phyloP scores from a whole-genome alignment of 2,329 filamentous ascomycete genomes.

The Cucurbitaria berberidis region DNA sequence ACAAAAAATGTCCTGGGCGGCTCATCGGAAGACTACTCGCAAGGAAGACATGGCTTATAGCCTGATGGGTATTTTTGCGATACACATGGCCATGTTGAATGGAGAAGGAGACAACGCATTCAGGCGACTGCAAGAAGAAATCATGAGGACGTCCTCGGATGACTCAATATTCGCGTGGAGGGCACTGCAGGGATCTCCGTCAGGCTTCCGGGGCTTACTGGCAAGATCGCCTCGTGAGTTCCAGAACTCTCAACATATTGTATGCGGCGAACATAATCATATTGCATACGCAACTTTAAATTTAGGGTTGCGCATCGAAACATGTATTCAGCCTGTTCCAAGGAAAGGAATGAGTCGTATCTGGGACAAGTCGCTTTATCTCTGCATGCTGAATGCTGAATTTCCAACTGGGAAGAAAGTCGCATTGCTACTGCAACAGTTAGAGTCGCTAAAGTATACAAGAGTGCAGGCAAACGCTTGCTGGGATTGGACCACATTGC shows the following conservation, averaged over 20 bases:
- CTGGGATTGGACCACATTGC: not conserved
- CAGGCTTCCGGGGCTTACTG: constrained; percentile 1
- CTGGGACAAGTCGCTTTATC: not conserved
- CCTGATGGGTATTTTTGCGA: constrained; percentile 25
- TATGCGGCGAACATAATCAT: not conserved
- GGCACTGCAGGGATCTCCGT: not conserved
- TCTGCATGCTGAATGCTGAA: not conserved
- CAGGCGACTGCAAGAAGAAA: constrained; percentile 4
- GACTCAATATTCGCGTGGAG: constrained; percentile 10
- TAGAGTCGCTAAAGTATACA: not conserved
- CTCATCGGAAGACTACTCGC: constrained; percentile 18
- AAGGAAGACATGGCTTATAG: constrained; percentile 25
- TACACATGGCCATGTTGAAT: constrained; percentile 19
- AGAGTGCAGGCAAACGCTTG: not conserved
- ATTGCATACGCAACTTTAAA: not conserved
- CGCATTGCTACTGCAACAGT: not conserved
- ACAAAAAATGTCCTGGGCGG: constrained; percentile 26
- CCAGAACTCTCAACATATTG: not conserved
- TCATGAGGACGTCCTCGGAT: constrained; percentile 3
- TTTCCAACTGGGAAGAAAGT: not conserved
- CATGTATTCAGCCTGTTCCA: not conserved
- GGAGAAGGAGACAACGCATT: constrained; percentile 13
- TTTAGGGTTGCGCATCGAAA: not conserved
- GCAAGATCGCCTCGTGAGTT: constrained; percentile 5
- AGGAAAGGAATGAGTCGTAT: not conserved